Evolutionary conservation across 495 filamentous ascomycete species (phyloP).

Genomic region (Penicillium lagena): DNA sequence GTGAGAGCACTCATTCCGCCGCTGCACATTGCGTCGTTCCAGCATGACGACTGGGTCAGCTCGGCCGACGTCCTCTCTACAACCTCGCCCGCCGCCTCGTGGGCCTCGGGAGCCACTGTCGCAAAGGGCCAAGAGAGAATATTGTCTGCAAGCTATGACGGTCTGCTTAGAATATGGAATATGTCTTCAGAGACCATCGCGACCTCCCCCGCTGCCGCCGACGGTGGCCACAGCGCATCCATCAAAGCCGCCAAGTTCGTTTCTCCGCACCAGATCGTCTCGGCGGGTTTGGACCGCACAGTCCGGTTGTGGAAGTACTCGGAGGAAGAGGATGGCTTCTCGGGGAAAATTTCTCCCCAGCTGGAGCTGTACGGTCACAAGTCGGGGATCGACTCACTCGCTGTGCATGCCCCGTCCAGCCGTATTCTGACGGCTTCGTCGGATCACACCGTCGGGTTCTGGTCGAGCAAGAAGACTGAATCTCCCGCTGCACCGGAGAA

Average conservation of each 20-base stretch:
- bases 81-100: constrained; percentile 54
- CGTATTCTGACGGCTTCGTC: constrained; percentile 76
- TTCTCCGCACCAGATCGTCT: constrained; percentile 67
- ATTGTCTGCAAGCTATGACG: constrained; percentile 86
- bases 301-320: constrained; percentile 84
- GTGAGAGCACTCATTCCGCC: constrained; percentile 86
- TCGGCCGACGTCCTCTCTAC: constrained; percentile 77
- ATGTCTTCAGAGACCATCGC: constrained; percentile 71
- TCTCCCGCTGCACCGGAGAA: constrained; percentile 61
- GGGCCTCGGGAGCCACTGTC: constrained; percentile 37
- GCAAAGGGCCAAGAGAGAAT: constrained; percentile 58
- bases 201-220: constrained; percentile 53
- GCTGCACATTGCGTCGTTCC: constrained; percentile 74
- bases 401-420: constrained; percentile 66
- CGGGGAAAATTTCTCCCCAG: constrained; percentile 61
- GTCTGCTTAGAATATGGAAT: constrained; percentile 81
- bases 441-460: constrained; percentile 76
- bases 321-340: constrained; percentile 52
- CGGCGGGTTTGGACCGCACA: constrained; percentile 73
- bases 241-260: constrained; percentile 79
- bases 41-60: constrained; percentile 96
- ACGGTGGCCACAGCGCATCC: constrained; percentile 66
- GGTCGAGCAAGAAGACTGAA: constrained; percentile 69
- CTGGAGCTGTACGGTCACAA: constrained; percentile 87
- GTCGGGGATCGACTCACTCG: constrained; percentile 63